Percentiles rank a stretch among this genome's conserved stretches.
Conservation (phyloP, 192 early-diverging fungal species). For the Entomortierella parvispora region DNA sequence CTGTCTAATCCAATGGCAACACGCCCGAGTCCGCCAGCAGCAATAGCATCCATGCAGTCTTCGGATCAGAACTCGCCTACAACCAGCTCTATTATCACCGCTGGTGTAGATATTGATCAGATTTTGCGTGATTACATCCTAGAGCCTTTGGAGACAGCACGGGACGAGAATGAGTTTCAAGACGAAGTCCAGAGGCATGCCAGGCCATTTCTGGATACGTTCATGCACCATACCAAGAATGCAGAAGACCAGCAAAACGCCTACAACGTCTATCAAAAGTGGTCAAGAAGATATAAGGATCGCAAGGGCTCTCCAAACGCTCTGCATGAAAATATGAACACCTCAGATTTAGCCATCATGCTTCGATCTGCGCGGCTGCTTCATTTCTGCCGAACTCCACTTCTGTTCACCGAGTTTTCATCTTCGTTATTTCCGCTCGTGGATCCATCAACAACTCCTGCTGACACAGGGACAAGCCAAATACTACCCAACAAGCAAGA, state of each 20-base stretch:
- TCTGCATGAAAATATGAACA: constrained; percentile 57
- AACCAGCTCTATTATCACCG: background rate
- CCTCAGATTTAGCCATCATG: constrained; percentile 59
- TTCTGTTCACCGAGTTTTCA: constrained; percentile 57
- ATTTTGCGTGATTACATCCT: constrained; percentile 45
- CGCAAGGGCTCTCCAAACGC: constrained; percentile 39
- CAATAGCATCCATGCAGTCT: background rate
- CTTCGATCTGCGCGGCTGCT: constrained; percentile 64
- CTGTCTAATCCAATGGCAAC: constrained; percentile 10
- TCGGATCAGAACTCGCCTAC: constrained; percentile 18
- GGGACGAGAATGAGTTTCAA: constrained; percentile 34
- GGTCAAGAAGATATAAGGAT: constrained; percentile 60
- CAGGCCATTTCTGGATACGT: constrained; percentile 61
- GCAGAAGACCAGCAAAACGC: constrained; percentile 65
- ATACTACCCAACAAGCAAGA: background rate
- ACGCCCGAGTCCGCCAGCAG: constrained; percentile 18
- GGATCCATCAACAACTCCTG: constrained; percentile 1
- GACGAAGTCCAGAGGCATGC: constrained; percentile 65
- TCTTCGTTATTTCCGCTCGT: constrained; percentile 23
- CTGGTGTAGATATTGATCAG: constrained; percentile 45
- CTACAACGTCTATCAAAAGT: constrained; percentile 64
- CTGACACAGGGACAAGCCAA: constrained; percentile 1
- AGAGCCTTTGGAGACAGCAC: constrained; percentile 22
- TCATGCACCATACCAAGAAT: constrained; percentile 56
- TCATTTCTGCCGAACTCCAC: constrained; percentile 68